Evolutionary conservation across 2,329 filamentous ascomycete species (phyloP).

Genomic region (Neopestalotiopsis clavispora): DNA sequence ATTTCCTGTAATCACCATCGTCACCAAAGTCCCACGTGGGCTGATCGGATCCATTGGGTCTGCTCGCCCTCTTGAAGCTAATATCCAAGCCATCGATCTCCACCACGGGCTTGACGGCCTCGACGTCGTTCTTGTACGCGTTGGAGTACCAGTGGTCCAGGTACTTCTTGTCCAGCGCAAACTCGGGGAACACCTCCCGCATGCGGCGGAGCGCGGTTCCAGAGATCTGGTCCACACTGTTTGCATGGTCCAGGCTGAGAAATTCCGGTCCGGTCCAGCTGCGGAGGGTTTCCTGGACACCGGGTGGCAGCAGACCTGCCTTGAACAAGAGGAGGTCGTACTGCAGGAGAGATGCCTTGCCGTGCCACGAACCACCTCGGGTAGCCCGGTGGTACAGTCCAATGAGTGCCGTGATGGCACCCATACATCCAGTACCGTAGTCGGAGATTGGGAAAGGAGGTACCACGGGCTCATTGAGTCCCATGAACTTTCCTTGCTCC

Average conservation of each 20-base stretch:
- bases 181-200: conserved; percentile 12
- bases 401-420: conserved; percentile 37
- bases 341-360: conserved; percentile 39
- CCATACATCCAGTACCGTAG: conserved; percentile 41
- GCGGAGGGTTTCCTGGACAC: conserved; percentile 52
- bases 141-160: conserved; percentile 13
- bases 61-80: conserved; percentile 13
- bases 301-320: conserved; percentile 51
- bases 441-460: conserved; percentile 68
- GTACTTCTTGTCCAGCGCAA: not conserved
- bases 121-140: conserved; percentile 8
- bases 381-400: conserved; percentile 38
- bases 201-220: conserved; percentile 10
- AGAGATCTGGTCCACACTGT: conserved; percentile 16
- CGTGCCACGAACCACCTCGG: conserved; percentile 39
- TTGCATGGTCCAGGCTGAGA: not conserved
- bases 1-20: conserved; percentile 13
- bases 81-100: conserved; percentile 11
- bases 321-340: conserved; percentile 42
- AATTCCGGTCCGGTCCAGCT: conserved; percentile 1
- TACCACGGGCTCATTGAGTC: conserved; percentile 63
- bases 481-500: conserved; percentile 43
- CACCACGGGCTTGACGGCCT: conserved; percentile 10
- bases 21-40: conserved; percentile 14
- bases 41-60: conserved; percentile 14